Evolutionary conservation across 2,329 filamentous ascomycete species (phyloP).

Genomic region (Fusarium nodosum): DNA sequence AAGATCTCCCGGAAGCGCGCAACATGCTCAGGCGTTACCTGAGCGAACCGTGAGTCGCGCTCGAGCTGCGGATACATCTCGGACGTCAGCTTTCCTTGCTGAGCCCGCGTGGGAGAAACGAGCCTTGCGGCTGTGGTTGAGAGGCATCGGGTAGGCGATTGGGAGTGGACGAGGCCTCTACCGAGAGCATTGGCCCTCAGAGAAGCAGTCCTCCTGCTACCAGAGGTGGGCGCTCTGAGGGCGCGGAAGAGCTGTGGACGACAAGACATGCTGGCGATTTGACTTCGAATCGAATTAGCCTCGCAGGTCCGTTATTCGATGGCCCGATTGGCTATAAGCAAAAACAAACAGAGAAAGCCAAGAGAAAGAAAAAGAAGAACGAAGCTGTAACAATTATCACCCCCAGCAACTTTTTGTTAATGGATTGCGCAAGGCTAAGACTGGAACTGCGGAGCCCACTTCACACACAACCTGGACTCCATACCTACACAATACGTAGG

Average conservation of each 20-base stretch:
- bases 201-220: constrained; percentile 35
- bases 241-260: constrained; percentile 48
- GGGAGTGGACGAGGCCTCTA: constrained; percentile 22
- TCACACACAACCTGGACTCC: not conserved
- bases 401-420: constrained; percentile 35
- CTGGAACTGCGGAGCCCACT: constrained; percentile 36
- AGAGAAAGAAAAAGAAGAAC: not conserved
- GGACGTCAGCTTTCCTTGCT: constrained; percentile 76
- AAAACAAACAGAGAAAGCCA: not conserved
- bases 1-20: constrained; percentile 85
- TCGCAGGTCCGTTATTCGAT: constrained; percentile 1
- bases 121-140: constrained; percentile 51
- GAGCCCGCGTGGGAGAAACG: constrained; percentile 45
- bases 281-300: constrained; percentile 29
- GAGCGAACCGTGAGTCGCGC: constrained; percentile 80
- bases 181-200: constrained; percentile 18
- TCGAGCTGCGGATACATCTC: constrained; percentile 88
- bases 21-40: constrained; percentile 84
- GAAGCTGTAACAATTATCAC: constrained; percentile 17
- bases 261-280: constrained; percentile 43
- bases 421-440: constrained; percentile 31
- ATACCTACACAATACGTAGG: not conserved
- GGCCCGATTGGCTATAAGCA: constrained; percentile 9
- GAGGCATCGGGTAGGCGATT: constrained; percentile 44
- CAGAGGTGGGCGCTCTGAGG: constrained; percentile 42